Percentiles rank a stretch among this genome's conserved stretches.
These are phyloP conservation scores for Lodderomyces orthopsilosis DNA, from an alignment of 1,139 yeast genomes.

Conservation along the genomic window DNA sequence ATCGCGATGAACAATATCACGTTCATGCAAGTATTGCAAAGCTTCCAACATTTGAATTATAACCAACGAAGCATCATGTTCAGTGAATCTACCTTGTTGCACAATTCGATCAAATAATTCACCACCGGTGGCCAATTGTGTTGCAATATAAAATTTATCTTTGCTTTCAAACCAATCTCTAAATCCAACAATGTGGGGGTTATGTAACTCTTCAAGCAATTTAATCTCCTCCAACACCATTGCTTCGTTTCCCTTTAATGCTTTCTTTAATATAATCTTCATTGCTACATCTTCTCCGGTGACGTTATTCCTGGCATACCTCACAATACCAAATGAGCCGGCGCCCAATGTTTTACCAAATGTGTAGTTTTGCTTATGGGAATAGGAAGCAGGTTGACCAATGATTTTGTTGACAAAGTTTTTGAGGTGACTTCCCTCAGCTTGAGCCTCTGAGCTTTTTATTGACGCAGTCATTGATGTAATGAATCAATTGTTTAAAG, in stretches of 20 bases:
- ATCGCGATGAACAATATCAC: conserved; percentile 85
- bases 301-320: conserved; percentile 61
- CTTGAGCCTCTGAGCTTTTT: neutral
- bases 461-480: neutral
- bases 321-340: conserved; percentile 87
- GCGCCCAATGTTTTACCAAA: conserved; percentile 86
- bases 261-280: conserved; percentile 79
- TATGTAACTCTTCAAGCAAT: conserved; percentile 62
- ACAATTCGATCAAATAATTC: conserved; percentile 85
- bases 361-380: conserved; percentile 60
- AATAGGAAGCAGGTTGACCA: conserved; percentile 73
- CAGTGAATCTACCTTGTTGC: conserved; percentile 75
- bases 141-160: conserved; percentile 72
- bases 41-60: conserved; percentile 73
- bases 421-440: conserved; percentile 24
- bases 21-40: conserved; percentile 65
- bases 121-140: conserved; percentile 86
- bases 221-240: conserved; percentile 73
- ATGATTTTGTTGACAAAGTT: conserved; percentile 50
- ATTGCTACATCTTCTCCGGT: conserved; percentile 78
- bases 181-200: conserved; percentile 81
- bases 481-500: no score
- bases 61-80: conserved; percentile 73
- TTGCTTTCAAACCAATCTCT: conserved; percentile 87
- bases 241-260: conserved; percentile 69